Evolutionary conservation across 208 protist genomes (phyloP).

Genomic region (Acanthamoeba healyi): DNA sequence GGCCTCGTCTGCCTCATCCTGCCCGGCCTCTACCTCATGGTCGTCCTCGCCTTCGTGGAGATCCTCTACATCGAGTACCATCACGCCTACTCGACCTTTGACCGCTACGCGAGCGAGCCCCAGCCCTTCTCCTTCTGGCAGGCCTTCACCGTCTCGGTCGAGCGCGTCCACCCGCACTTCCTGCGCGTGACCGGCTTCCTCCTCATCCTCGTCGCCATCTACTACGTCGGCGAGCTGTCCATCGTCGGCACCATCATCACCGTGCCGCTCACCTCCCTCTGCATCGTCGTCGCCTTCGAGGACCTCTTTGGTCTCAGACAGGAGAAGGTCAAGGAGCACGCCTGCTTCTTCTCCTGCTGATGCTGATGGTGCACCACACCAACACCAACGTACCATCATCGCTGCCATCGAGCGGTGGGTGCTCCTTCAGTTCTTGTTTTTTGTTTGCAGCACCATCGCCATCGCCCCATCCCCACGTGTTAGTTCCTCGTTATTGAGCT

Average conservation of each 20-base stretch:
- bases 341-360: conserved; percentile 43
- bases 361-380: neutral
- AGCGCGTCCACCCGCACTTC: conserved; percentile 57
- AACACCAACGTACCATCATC: too few species aligned
- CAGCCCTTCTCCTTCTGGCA: conserved; percentile 66
- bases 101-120: conserved; percentile 35
- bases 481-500: too few species aligned
- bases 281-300: conserved; percentile 40
- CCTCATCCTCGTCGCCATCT: conserved; percentile 2
- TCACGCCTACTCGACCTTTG: conserved; percentile 10
- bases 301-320: conserved; percentile 50
- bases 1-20: conserved; percentile 55
- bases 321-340: conserved; percentile 44
- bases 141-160: conserved; percentile 40
- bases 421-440: too few species aligned
- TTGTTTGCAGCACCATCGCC: too few species aligned
- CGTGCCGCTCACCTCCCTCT: conserved; percentile 38
- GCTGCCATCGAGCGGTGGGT: too few species aligned
- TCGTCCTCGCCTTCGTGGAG: conserved; percentile 38
- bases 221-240: conserved; percentile 2
- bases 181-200: conserved; percentile 39
- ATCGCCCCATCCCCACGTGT: too few species aligned
- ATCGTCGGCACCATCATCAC: conserved; percentile 51
- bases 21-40: conserved; percentile 39
- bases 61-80: conserved; percentile 64